These are phyloP conservation scores for Plantago lanceolata DNA, from an alignment of 305 asterid species.

Conservation along the genomic window DNA sequence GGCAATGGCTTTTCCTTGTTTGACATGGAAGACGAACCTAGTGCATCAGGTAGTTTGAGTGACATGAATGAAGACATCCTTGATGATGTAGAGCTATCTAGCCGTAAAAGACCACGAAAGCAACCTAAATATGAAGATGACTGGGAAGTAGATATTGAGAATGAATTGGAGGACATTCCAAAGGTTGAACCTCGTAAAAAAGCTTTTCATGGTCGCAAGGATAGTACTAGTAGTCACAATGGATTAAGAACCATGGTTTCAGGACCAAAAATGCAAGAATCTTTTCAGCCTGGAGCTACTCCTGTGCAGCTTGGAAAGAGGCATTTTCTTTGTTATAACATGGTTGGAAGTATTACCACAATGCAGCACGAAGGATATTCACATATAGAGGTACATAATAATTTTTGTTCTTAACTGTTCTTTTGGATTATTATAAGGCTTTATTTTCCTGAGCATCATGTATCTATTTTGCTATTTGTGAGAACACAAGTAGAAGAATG, in stretches of 20 bases:
- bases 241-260: slow-evolving; percentile 36
- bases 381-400: slow-evolving; percentile 73
- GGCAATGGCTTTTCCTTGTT: slow-evolving; percentile 63
- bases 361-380: slow-evolving; percentile 93
- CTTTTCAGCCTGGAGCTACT: slow-evolving; percentile 90
- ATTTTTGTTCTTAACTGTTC: slow-evolving; percentile 11
- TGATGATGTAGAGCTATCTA: slow-evolving; percentile 56
- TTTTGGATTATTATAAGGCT: slow-evolving; percentile 16
- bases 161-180: slow-evolving; percentile 49
- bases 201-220: slow-evolving; percentile 46
- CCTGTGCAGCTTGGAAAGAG: slow-evolving; percentile 84
- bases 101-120: slow-evolving; percentile 67
- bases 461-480: slow-evolving; percentile 11
- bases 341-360: slow-evolving; percentile 89
- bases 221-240: slow-evolving; percentile 36
- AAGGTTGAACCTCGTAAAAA: slow-evolving; percentile 57
- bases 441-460: slow-evolving; percentile 12
- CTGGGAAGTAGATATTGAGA: slow-evolving; percentile 54
- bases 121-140: slow-evolving; percentile 44
- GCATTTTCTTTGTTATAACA: slow-evolving; percentile 80
- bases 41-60: slow-evolving; percentile 69
- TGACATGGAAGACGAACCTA: slow-evolving; percentile 60
- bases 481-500: slow-evolving; percentile 4
- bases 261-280: slow-evolving; percentile 67
- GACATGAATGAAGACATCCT: slow-evolving; percentile 70